phyloP scores from a whole-genome alignment of 2,329 filamentous ascomycete genomes.

The Curvularia sp. region DNA sequence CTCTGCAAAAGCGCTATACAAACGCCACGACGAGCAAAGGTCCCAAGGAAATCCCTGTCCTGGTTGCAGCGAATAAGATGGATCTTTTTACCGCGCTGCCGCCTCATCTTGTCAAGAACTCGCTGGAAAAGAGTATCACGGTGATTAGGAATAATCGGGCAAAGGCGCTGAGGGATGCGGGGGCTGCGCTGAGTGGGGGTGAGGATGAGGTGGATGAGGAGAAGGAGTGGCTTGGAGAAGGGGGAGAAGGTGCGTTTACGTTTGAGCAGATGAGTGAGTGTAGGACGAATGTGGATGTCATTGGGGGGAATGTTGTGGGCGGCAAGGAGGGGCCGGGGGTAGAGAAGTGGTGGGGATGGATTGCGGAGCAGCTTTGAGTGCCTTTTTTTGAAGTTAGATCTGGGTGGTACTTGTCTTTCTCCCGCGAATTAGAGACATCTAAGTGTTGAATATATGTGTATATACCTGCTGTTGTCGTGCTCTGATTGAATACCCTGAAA shows the following conservation, averaged over 20 bases:
- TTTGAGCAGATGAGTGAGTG: conserved; percentile 86
- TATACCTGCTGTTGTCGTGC: neutral
- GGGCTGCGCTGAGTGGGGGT: conserved; percentile 69
- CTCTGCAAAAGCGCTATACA: conserved; percentile 76
- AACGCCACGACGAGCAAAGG: conserved; percentile 63
- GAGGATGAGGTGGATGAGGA: conserved; percentile 68
- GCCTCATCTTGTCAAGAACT: conserved; percentile 73
- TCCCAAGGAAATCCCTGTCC: conserved; percentile 70
- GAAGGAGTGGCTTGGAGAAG: conserved; percentile 78
- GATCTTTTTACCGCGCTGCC: conserved; percentile 95
- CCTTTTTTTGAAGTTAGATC: neutral
- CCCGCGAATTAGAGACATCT: neutral
- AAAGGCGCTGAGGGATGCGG: conserved; percentile 83
- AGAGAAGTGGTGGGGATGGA: conserved; percentile 89
- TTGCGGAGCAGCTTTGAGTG: conserved; percentile 72
- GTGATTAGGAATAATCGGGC: conserved; percentile 75
- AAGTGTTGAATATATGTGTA: neutral
- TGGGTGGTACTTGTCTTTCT: neutral
- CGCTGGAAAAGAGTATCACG: conserved; percentile 80
- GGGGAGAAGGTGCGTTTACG: conserved; percentile 76
- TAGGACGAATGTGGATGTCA: conserved; percentile 76
- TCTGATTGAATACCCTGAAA: neutral
- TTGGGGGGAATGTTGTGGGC: conserved; percentile 72
- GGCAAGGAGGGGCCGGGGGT: conserved; percentile 71
- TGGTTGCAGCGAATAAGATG: conserved; percentile 93